Percentiles rank a stretch among this genome's conserved stretches.
These are phyloP conservation scores for Aureococcus anophagefferens DNA, from an alignment of 108 stramenopile species.

Conservation along the genomic window DNA sequence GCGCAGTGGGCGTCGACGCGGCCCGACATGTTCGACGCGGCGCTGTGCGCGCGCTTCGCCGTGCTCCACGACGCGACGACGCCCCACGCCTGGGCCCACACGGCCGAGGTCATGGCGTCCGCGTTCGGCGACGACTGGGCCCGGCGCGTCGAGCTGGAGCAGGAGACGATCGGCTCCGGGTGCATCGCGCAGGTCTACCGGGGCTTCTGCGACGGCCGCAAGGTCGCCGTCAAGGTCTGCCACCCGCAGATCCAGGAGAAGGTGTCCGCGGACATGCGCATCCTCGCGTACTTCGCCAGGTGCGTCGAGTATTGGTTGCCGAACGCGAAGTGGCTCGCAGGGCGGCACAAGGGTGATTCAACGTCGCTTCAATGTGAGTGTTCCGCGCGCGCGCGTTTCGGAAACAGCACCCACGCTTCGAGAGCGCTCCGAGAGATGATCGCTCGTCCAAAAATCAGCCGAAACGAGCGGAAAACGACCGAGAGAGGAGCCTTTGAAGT, in stretches of 20 bases:
- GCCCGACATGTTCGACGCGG: conserved; percentile 52
- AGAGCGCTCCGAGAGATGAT: no score
- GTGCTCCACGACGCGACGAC: conserved; percentile 53
- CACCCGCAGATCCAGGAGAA: conserved; percentile 66
- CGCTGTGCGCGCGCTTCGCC: conserved; percentile 49
- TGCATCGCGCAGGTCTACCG: conserved; percentile 64
- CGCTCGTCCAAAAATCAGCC: no score
- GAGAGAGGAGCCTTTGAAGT: no score
- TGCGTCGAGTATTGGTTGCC: conserved; percentile 41
- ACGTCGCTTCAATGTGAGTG: no score
- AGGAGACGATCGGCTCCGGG: conserved; percentile 54
- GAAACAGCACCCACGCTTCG: no score
- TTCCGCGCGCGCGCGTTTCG: no score
- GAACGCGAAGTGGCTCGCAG: conserved; percentile 38
- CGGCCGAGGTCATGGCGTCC: conserved; percentile 33
- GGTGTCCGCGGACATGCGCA: conserved; percentile 65
- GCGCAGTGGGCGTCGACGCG: conserved; percentile 53
- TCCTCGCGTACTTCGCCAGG: conserved; percentile 55
- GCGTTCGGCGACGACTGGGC: conserved; percentile 54
- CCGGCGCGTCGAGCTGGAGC: conserved; percentile 17
- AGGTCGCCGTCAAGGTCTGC: conserved; percentile 33
- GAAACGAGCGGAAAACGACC: no score
- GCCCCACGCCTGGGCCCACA: conserved; percentile 48
- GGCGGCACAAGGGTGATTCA: no score
- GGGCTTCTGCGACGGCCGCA: neutral